Evolutionary conservation across 106 monocot genomes (phyloP), one percentile per base, ranked within the genome.

Genomic region (Hemerocallis citrina): DNA sequence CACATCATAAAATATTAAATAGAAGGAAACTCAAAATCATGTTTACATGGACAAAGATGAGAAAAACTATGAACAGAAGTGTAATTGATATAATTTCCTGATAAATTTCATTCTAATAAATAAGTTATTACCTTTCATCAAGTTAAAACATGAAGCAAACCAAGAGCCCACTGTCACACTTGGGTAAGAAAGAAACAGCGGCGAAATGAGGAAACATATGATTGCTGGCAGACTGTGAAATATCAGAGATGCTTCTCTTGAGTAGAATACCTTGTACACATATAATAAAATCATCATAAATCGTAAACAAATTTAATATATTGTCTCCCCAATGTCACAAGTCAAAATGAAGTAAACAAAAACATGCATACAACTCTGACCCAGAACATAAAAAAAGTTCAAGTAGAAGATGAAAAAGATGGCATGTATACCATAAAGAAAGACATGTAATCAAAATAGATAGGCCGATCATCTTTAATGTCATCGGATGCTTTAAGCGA

Each of bases 381-480:
- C 1, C 13, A 51, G n/a, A 37, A 38, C 36, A 34, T 6, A 19
- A 28, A 21, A 6, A 36, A 41, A 58, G 39, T n/a, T 12, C 55
- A 37, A 35, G 14, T 1, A 59, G 2, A n/a, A 52, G 49, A 70
- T 54, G 32, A 69, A 21, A 48, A 47, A n/a, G 16, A 59, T 70
- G 52, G 17, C 40, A 33, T 56, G 49, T 23, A 46, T 80, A 90
- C 98, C 98, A 98, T 88, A 68, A 88, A 92, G 46, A 66, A 78
- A 50, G 98, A 81, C 34, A 98, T 50, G 40, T 82, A 98, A 64
- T 98, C 98, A 49, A 86, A 85, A 71, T 65, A 98, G 62, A 92
- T 67, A 64, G 84, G 75, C 19, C 77, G 78, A 63, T 88, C 81
- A 64, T 70, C 50, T 13, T 66, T 55, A 1, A 0, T 52, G 49